phyloP scores from a whole-genome alignment of 805 yeast species.

The Komagataella ulmi region DNA sequence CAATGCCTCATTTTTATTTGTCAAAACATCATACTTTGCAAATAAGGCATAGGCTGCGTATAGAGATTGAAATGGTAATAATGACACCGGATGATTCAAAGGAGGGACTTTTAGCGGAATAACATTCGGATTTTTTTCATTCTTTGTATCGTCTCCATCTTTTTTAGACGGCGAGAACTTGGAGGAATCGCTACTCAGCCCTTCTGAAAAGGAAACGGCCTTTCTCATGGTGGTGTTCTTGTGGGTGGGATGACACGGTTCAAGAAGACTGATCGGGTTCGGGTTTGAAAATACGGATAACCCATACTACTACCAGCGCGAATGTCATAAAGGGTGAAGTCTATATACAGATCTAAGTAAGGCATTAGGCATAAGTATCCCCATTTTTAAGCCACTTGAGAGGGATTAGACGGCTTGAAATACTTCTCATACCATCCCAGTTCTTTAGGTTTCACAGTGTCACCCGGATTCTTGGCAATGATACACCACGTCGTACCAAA shows the following conservation, averaged over 20 bases:
- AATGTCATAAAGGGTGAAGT: neutral
- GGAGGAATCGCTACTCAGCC: neutral
- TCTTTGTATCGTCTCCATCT: neutral
- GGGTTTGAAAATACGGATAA: neutral
- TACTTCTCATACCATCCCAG: conserved; percentile 37
- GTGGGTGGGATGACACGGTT: neutral
- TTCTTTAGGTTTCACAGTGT: conserved; percentile 33
- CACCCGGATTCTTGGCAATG: conserved; percentile 65
- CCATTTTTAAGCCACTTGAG: neutral
- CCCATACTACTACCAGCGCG: neutral
- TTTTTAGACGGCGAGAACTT: neutral
- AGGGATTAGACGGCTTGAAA: conserved; percentile 10
- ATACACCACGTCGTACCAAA: conserved; percentile 89
- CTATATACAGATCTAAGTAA: conserved; percentile 1
- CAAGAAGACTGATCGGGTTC: neutral
- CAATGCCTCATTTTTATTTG: conserved; percentile 13
- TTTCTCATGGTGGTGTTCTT: conserved; percentile 7
- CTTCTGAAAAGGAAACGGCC: conserved; percentile 14
- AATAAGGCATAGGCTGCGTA: conserved; percentile 14
- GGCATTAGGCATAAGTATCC: neutral
- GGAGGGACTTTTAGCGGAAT: neutral
- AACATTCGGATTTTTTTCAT: neutral
- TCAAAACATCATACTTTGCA: conserved; percentile 17
- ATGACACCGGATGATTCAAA: conserved; percentile 3
- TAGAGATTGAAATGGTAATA: conserved; percentile 19